These are phyloP conservation scores for Ophiostoma fasciatum DNA, from an alignment of 2,329 filamentous ascomycete species.

Conservation along the genomic window DNA sequence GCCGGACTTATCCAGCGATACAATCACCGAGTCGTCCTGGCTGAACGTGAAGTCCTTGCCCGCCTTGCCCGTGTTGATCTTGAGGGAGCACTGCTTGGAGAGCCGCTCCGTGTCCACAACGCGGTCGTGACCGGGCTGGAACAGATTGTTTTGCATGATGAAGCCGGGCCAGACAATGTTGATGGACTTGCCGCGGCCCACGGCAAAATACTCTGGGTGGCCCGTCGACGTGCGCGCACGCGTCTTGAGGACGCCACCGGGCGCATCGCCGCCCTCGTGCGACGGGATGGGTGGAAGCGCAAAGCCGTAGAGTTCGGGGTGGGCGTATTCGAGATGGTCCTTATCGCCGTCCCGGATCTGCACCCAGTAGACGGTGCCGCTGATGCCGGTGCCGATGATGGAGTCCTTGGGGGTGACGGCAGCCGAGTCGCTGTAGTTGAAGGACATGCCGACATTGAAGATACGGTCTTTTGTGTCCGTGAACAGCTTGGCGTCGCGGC, in stretches of 20 bases:
- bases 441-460: constrained; percentile 81
- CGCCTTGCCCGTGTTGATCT: constrained; percentile 93
- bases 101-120: constrained; percentile 79
- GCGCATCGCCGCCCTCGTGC: constrained; percentile 81
- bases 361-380: constrained; percentile 94
- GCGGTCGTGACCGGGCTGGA: constrained; percentile 49
- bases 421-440: constrained; percentile 41
- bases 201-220: constrained; percentile 87
- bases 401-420: constrained; percentile 52
- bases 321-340: constrained; percentile 63
- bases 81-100: constrained; percentile 71
- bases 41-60: constrained; percentile 98
- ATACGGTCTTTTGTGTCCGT: constrained; percentile 83
- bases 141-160: constrained; percentile 46
- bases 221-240: constrained; percentile 78
- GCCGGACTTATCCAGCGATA: constrained; percentile 92
- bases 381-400: constrained; percentile 84
- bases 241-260: constrained; percentile 88
- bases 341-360: constrained; percentile 62
- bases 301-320: constrained; percentile 74
- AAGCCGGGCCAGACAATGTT: constrained; percentile 65
- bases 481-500: constrained; percentile 82
- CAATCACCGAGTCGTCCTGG: constrained; percentile 86
- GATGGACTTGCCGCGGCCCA: constrained; percentile 91
- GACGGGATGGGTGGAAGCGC: constrained; percentile 75